Percentiles rank a stretch among this genome's conserved stretches.
Conservation (phyloP, 371 early-diverging fungal genomes). For the Mortierella sp. region DNA sequence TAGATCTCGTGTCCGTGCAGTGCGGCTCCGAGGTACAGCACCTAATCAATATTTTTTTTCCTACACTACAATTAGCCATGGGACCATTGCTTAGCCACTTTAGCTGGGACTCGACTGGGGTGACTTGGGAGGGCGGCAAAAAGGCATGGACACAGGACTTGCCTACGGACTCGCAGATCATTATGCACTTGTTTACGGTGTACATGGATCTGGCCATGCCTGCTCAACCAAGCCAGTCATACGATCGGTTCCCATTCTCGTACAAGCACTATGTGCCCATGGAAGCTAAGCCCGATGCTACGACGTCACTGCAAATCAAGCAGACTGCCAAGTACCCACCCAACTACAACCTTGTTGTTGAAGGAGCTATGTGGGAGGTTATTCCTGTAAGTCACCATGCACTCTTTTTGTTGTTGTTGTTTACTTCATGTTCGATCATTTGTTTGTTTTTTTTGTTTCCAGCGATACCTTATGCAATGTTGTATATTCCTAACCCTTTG, state of each 20-base stretch:
- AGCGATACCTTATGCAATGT: no score
- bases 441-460: background rate
- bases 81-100: conserved; percentile 52
- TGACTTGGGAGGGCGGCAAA: conserved; percentile 47
- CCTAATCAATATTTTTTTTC: background rate
- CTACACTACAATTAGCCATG: conserved; percentile 23
- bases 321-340: conserved; percentile 51
- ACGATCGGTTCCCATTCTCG: conserved; percentile 54
- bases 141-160: conserved; percentile 46
- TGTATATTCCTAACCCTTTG: background rate
- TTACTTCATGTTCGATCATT: background rate
- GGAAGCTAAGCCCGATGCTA: conserved; percentile 48
- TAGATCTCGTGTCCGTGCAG: background rate
- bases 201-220: conserved; percentile 54
- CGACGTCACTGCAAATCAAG: conserved; percentile 48
- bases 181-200: conserved; percentile 54
- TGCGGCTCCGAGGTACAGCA: background rate
- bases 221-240: conserved; percentile 32
- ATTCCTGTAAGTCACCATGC: conserved; percentile 45
- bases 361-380: conserved; percentile 55
- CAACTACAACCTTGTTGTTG: conserved; percentile 46
- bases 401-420: background rate
- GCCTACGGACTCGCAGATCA: conserved; percentile 52
- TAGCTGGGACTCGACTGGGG: conserved; percentile 51
- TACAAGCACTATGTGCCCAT: conserved; percentile 54